phyloP scores from a whole-genome alignment of 2,329 filamentous ascomycete species.

The Microcera coccophila region DNA sequence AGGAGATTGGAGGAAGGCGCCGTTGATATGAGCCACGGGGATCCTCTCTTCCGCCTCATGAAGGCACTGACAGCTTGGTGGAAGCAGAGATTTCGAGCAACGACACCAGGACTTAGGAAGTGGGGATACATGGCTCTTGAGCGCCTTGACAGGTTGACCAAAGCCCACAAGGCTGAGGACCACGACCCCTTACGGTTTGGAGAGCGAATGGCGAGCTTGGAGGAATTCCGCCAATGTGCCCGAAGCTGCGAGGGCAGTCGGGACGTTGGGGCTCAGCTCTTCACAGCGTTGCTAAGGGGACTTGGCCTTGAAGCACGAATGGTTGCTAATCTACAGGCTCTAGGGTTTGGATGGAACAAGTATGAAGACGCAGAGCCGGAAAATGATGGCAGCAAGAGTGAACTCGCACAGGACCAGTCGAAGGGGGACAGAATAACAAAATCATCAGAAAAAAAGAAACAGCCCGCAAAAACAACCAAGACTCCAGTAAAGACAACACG shows the following conservation, averaged over 20 bases:
- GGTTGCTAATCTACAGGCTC: slow-evolving; percentile 77
- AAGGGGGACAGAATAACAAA: slow-evolving; percentile 1
- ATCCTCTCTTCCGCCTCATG: slow-evolving; percentile 74
- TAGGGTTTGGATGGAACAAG: slow-evolving; percentile 89
- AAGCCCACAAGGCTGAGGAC: slow-evolving; percentile 61
- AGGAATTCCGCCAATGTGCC: slow-evolving; percentile 67
- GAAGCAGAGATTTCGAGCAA: slow-evolving; percentile 77
- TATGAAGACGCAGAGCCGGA: slow-evolving; percentile 67
- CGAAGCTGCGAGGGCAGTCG: slow-evolving; percentile 72
- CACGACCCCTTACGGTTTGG: slow-evolving; percentile 66
- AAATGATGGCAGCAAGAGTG: slow-evolving; percentile 30
- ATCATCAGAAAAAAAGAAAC: slow-evolving; percentile 2
- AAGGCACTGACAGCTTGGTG: slow-evolving; percentile 78
- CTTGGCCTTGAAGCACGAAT: slow-evolving; percentile 79
- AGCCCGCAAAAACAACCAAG: slow-evolving; percentile 10
- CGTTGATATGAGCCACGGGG: slow-evolving; percentile 75
- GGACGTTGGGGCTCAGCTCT: slow-evolving; percentile 84
- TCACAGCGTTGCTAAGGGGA: slow-evolving; percentile 77
- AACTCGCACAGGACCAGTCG: slow-evolving; percentile 9
- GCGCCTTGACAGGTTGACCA: slow-evolving; percentile 68
- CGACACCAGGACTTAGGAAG: slow-evolving; percentile 79
- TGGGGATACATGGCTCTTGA: slow-evolving; percentile 80
- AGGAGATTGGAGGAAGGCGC: slow-evolving; percentile 64
- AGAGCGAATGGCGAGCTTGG: slow-evolving; percentile 65
- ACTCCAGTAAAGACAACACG: slow-evolving; percentile 15